Evolutionary conservation across 345 rosid genomes (phyloP), one percentile per base, ranked within the genome.

Genomic region (Eucalyptus polybractea): DNA sequence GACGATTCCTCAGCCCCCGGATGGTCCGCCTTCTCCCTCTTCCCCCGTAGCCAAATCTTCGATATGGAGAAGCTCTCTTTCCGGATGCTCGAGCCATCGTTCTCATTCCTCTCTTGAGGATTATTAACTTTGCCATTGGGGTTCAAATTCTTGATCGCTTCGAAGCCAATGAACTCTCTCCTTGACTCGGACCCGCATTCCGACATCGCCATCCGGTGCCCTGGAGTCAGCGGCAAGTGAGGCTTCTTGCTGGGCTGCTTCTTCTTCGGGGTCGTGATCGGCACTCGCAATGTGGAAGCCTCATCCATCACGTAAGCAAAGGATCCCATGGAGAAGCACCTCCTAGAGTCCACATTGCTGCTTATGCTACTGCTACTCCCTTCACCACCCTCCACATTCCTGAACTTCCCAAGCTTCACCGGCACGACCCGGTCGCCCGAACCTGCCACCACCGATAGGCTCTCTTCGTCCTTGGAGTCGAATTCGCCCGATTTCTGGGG

Each of bases 261-360:
- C 95, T 93, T 96, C 89, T 91, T 88, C 4, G 95, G 93, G 80
- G 94, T 92, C 90, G 93, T 91, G 58, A 98, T 94, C 45, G 99
- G 96, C 62, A 98, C 99, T 91, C 94, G 94, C 94, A 98, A 92
- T 60, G 91, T 89, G 31, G 97, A 92, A 54, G 93, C 93, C 91
- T 95, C 97, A 62, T 97, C 98, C 99, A 98, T 93, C 44, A 98
- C 95, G 86, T 98, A 98, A 94, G 95, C 97, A 89, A 95, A 98
- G 22, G 98, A 96, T 33, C 99, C 99, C 99, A 98, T 98, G 15
- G 99, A 98, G 76, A 94, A 95, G 89, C 99, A 98, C 89, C 99
- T 96, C 90, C 99, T 93, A 10, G 92, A 92, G 86, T 94, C 98
- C 50, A 93, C 91, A 88, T 89, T 94, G 45, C 86, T 90, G 90